These are phyloP conservation scores for Gardenia jasminoides DNA, from an alignment of 257 asterid species.

Conservation along the genomic window DNA sequence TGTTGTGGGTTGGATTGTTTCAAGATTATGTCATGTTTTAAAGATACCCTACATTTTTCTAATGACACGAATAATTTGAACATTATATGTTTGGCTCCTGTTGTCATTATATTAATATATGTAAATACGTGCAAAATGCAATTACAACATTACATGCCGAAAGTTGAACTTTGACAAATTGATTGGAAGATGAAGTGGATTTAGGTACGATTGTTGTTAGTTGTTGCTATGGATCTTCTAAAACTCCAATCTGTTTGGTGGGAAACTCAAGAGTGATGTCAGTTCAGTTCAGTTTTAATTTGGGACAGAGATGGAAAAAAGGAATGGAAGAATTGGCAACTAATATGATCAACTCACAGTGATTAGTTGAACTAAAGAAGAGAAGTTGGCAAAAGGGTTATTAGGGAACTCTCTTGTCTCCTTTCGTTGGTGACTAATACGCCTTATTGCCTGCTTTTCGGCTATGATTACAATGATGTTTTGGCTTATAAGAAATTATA, in stretches of 20 bases:
- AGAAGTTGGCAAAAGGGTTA: too few species aligned
- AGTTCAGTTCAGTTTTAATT: not conserved
- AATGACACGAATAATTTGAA: not conserved
- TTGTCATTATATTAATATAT: too few species aligned
- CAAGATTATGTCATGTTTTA: not conserved
- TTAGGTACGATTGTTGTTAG: not conserved
- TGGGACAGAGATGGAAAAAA: too few species aligned
- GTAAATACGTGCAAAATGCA: not conserved
- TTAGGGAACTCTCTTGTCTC: not conserved
- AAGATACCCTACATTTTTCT: not conserved
- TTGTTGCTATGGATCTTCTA: not conserved
- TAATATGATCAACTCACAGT: too few species aligned
- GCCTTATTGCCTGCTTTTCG: not conserved
- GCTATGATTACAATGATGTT: not conserved
- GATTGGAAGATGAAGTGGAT: not conserved
- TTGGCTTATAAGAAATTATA: not conserved
- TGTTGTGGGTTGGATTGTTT: not conserved
- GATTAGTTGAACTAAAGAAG: slow-evolving; percentile 12
- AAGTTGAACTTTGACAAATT: not conserved
- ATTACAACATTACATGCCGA: not conserved
- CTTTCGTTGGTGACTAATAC: not conserved
- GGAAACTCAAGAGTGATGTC: not conserved
- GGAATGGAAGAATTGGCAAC: not conserved
- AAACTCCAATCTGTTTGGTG: slow-evolving; percentile 4
- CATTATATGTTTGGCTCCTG: not conserved